These are phyloP conservation scores for Neurospora sp. DNA, from an alignment of 495 filamentous ascomycete genomes.

Conservation along the genomic window DNA sequence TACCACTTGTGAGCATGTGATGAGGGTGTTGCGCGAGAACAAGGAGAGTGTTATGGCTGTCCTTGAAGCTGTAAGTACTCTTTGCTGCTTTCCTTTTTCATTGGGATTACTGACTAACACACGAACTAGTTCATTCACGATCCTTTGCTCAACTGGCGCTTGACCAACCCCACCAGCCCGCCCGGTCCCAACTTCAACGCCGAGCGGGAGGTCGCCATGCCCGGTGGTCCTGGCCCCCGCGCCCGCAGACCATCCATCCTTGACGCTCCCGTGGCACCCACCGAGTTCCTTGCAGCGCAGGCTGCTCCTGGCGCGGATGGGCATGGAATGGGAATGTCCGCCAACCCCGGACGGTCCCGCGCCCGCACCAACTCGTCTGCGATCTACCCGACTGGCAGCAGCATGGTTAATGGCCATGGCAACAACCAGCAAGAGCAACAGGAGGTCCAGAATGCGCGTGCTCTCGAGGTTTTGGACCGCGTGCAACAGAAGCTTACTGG, in stretches of 20 bases:
- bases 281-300: conserved; percentile 37
- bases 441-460: conserved; percentile 87
- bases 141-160: conserved; percentile 91
- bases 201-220: conserved; percentile 49
- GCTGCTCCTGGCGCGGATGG: conserved; percentile 22
- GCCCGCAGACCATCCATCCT: conserved; percentile 61
- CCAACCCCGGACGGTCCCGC: conserved; percentile 32
- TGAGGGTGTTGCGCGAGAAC: conserved; percentile 91
- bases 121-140: conserved; percentile 82
- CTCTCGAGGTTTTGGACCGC: conserved; percentile 80
- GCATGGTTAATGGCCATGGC: conserved; percentile 26
- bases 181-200: conserved; percentile 66
- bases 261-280: conserved; percentile 45
- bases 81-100: not conserved
- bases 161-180: conserved; percentile 76
- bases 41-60: conserved; percentile 99
- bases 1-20: conserved; percentile 94
- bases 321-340: conserved; percentile 38
- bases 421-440: conserved; percentile 32
- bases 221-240: conserved; percentile 29
- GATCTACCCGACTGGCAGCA: conserved; percentile 12
- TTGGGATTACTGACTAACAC: conserved; percentile 7
- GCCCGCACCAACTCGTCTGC: conserved; percentile 44
- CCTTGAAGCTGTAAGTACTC: conserved; percentile 78
- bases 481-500: conserved; percentile 91